These are phyloP conservation scores for Glonium stellatum DNA, from an alignment of 495 filamentous ascomycete species.

Conservation along the genomic window DNA sequence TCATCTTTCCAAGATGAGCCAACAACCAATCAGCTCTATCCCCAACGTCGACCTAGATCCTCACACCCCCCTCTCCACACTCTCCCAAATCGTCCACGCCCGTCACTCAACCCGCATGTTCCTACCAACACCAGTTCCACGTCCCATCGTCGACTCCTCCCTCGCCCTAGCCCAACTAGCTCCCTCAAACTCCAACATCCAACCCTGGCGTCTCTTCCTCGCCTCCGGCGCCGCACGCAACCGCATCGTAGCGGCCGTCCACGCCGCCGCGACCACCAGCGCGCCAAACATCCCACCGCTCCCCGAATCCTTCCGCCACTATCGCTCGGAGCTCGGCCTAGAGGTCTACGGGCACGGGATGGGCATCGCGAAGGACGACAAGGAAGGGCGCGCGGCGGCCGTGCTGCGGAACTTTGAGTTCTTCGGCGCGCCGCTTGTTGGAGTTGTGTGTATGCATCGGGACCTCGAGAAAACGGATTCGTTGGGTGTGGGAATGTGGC, in stretches of 20 bases:
- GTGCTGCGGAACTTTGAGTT: constrained; percentile 26
- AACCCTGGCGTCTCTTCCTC: constrained; percentile 22
- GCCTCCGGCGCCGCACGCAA: constrained; percentile 3
- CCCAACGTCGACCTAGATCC: too few relatives aligned
- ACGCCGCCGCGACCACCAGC: background rate
- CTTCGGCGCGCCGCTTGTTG: constrained; percentile 20
- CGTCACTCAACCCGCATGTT: background rate
- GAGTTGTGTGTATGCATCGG: constrained; percentile 20
- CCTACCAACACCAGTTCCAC: background rate
- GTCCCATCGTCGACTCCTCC: background rate
- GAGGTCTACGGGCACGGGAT: constrained; percentile 19
- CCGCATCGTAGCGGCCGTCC: background rate
- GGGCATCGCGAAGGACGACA: constrained; percentile 20
- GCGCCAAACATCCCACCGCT: background rate
- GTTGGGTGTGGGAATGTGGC: constrained; percentile 20
- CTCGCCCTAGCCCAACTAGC: constrained; percentile 18
- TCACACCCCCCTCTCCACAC: too few relatives aligned
- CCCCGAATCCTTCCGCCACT: constrained; percentile 9
- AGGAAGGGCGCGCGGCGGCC: constrained; percentile 1
- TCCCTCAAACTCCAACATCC: constrained; percentile 25
- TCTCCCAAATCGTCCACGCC: too few relatives aligned
- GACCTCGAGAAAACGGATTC: background rate
- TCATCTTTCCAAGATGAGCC: too few relatives aligned
- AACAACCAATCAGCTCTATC: too few relatives aligned
- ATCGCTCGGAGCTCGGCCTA: constrained; percentile 18